Evolutionary conservation across 768 basidiomycete genomes (phyloP).

Genomic region (Amyloporia xantha): DNA sequence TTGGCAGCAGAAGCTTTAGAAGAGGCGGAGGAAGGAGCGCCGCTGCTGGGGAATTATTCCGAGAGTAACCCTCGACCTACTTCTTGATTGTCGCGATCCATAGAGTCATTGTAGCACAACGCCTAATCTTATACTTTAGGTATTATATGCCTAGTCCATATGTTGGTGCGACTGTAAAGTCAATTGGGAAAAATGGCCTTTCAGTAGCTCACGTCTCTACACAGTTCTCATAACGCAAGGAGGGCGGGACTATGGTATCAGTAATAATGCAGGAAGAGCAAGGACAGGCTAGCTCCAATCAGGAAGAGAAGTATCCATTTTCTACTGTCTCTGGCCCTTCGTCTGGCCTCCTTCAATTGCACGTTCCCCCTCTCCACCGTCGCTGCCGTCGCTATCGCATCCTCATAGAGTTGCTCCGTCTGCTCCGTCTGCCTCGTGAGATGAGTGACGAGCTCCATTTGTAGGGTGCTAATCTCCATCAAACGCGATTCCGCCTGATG

Average conservation of each 20-base stretch:
- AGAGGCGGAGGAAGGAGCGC: slow-evolving; percentile 54
- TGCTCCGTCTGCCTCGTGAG: slow-evolving; percentile 86
- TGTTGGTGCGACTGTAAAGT: too few species aligned
- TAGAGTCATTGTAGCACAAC: too few species aligned
- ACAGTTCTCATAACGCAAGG: too few species aligned
- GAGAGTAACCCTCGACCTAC: background rate
- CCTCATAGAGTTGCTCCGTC: slow-evolving; percentile 91
- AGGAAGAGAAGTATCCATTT: slow-evolving; percentile 89
- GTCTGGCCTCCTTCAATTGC: slow-evolving; percentile 84
- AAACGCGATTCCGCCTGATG: slow-evolving; percentile 88
- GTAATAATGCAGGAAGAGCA: slow-evolving; percentile 93
- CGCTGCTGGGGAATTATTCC: slow-evolving; percentile 36
- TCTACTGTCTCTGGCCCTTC: slow-evolving; percentile 80
- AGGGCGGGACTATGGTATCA: too few species aligned
- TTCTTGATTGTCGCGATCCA: too few species aligned
- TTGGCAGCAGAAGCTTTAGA: slow-evolving; percentile 55
- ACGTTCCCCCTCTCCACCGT: slow-evolving; percentile 86
- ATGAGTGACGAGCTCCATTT: slow-evolving; percentile 86
- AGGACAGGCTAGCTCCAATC: slow-evolving; percentile 82
- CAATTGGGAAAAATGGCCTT: too few species aligned
- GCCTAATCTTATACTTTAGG: too few species aligned
- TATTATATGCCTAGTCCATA: too few species aligned
- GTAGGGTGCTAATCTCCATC: slow-evolving; percentile 88
- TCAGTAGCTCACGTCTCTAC: too few species aligned
- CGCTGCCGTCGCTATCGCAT: slow-evolving; percentile 81